Evolutionary conservation across 2,329 filamentous ascomycete genomes (phyloP), one percentile per base, ranked within the genome.

Genomic region (Aureobasidium sp.): DNA sequence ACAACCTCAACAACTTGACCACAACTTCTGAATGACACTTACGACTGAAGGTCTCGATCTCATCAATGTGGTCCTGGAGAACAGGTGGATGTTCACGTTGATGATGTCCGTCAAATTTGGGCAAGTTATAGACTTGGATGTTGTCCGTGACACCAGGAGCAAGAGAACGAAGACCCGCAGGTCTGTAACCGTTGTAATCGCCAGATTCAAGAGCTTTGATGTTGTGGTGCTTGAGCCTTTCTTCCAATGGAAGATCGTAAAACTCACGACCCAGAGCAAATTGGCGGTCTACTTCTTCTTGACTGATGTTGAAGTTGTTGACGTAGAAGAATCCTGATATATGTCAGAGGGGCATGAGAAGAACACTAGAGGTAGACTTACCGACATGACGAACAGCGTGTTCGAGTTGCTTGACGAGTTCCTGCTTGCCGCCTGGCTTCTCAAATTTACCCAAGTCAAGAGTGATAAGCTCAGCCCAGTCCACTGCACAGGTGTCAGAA

Each of bases 191-290:
- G 21, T 66, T 68, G 64, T 72, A 71, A 42, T 71, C 67, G 25
- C 69, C 70, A 45, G 66, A 59, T 62, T 70, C 68, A 13, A 70
- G 66, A 15, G 69, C 66, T 32, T 52, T 44, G 41, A 64, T 41
- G 34, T 67, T 67, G 45, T 74, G 78, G 64, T 81, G 84, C 65
- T 82, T 82, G 57, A 82, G 76, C 67, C 86, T 87, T 67, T 87
- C 83, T 10, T 83, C 79, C 0, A 77, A 74, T 0, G 83, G 76
- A 0, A 86, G 73, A 5, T 79, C 69, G 66, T 86, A 86, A 64
- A 87, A 79, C 39, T 81, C 76, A 62, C 83, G 82, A 1, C 80
- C 84, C 2, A 87, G 77, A 11, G 83, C 82, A 64, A 86, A 87
- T 65, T 87, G 84, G 6, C 76, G 74, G 65, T 86, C 79, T 1